Conservation (phyloP, 345 rosid species). For the Melaleuca quinquenervia region DNA sequence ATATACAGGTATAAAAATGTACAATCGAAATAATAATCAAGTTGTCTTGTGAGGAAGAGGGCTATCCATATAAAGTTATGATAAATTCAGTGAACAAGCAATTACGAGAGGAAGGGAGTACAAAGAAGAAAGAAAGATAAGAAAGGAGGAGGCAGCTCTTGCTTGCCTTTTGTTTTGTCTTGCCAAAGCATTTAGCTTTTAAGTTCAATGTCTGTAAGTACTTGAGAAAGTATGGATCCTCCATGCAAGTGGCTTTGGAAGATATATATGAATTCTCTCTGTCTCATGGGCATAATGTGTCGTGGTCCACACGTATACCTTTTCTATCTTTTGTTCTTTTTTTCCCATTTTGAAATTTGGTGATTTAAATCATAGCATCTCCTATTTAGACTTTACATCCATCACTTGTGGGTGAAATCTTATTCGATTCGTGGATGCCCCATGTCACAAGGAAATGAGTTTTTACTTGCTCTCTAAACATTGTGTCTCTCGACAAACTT, state of each 20-base stretch:
- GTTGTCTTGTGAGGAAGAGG: not conserved
- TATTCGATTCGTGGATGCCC: not conserved
- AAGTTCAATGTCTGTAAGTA: not conserved
- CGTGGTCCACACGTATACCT: not conserved
- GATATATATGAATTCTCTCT: not conserved
- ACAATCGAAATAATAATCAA: not conserved
- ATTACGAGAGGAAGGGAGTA: too few species aligned
- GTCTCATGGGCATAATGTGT: not conserved
- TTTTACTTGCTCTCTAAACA: not conserved
- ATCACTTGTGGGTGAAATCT: not conserved
- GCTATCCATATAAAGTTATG: not conserved
- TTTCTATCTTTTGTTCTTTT: not conserved
- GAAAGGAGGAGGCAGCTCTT: conserved; percentile 3
- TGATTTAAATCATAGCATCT: not conserved
- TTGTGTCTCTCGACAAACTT: not conserved
- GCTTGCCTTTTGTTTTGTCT: conserved; percentile 8
- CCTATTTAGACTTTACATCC: not conserved
- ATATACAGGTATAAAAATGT: not conserved
- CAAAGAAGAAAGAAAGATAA: not conserved
- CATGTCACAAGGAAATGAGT: not conserved
- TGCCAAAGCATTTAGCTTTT: not conserved
- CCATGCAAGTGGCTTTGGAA: conserved; percentile 6
- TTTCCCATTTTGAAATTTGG: not conserved
- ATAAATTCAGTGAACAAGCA: not conserved
- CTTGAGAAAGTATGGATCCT: not conserved